Base-by-base conservation (phyloP, 331 rosid genomes). In the Saraca asoca region DNA sequence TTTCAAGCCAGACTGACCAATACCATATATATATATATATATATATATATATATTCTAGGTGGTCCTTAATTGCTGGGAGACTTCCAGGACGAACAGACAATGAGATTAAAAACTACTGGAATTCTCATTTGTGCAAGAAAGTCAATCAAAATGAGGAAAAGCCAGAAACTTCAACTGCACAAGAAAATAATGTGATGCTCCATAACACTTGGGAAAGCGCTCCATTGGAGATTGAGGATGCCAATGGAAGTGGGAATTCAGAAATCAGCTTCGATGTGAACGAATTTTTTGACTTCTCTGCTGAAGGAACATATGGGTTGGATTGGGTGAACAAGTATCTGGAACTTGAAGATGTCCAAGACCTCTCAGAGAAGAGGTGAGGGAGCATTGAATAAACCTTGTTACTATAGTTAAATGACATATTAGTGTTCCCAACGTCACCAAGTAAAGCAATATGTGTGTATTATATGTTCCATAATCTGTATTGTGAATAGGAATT, bases 1-100 rank as follows among this genome's bases (percentile, higher is more conserved):
- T 24, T 24, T 24, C 31, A 24, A 51, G 24, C 24, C 5, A 16
- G 9, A 37, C 14, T 43, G 66, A 46, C 24, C 16, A 34, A 24
- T 18, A 12, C 34, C 12, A 57, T 44, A 44, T n/a, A 43, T 3
- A 24, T 24, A n/a, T n/a, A n/a, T n/a, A n/a, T n/a, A n/a, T 24
- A 24, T 24, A 1, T 3, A 1, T 24, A 24, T 24, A 24, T 24
- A 24, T 24, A 24, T 24, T 1, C 14, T 50, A 88, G 95, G 79
- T 88, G 95, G 95, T 83, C 95, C 0, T 69, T 88, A 75, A 88
- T 88, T 13, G 95, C 95, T 2, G 95, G 95, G 15, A 78, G 95
- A 41, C 88, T 88, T 62, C 95, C 95, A 0, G 95, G 95, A 1
- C 77, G 91, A 77, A 88, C 95, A 35, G 95, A 88, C 76, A 88